Percentiles rank a stretch among this genome's conserved stretches.
Evolutionary conservation across 2,329 filamentous ascomycete species (phyloP).

Genomic region (Arthrobotrys megalospora): DNA sequence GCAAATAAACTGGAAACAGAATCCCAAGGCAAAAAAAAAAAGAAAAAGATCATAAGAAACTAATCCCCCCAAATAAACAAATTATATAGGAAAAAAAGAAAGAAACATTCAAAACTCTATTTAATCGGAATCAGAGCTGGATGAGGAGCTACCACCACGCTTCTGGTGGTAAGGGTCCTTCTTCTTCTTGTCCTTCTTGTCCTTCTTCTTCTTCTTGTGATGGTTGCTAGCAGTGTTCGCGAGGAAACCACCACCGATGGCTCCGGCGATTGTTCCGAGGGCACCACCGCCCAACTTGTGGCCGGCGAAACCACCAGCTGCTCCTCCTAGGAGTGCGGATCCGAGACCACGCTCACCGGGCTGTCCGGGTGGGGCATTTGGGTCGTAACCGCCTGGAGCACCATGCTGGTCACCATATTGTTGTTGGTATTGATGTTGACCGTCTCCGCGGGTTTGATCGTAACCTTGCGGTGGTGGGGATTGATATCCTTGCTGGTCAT

Average conservation of each 20-base stretch:
- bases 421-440: conserved; percentile 44
- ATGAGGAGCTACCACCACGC: too few relatives aligned
- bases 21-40: neutral
- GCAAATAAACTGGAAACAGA: neutral
- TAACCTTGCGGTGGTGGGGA: conserved; percentile 34
- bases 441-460: conserved; percentile 43
- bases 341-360: conserved; percentile 73
- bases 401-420: conserved; percentile 12
- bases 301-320: conserved; percentile 72
- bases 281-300: conserved; percentile 72
- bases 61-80: neutral
- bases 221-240: conserved; percentile 72
- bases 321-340: conserved; percentile 72
- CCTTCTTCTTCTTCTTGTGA: conserved; percentile 62
- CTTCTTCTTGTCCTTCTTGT: conserved; percentile 63
- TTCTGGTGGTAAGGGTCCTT: too few relatives aligned
- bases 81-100: neutral
- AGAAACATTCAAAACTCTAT: neutral
- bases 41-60: neutral
- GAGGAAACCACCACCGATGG: conserved; percentile 72
- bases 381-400: conserved; percentile 26
- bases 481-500: conserved; percentile 32
- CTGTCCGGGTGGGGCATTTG: conserved; percentile 38
- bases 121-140: conserved; percentile 49
- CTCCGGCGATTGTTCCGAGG: conserved; percentile 71